A percentile compares a stretch with the other conserved stretches of the same genome.
Conservation (phyloP, 352 stramenopile genomes). For the Phytophthora pistaciae region DNA sequence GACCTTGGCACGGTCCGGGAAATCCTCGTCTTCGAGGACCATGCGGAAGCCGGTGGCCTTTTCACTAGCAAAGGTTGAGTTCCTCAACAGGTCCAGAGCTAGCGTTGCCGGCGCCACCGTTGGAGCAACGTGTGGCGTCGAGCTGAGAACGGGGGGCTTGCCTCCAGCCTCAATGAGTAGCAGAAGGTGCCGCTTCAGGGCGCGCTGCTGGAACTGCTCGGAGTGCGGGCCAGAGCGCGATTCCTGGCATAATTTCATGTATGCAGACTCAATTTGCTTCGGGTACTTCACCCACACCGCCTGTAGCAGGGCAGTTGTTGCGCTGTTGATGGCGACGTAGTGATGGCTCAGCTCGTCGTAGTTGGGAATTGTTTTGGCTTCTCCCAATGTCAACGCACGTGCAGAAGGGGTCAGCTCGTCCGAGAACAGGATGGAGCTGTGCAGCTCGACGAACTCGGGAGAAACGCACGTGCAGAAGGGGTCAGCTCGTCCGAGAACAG, state of each 20-base stretch:
- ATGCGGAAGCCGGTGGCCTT: constrained; percentile 69
- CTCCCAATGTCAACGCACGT: constrained; percentile 65
- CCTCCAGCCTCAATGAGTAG: constrained; percentile 68
- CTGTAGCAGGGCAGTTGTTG: constrained; percentile 70
- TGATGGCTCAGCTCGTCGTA: constrained; percentile 76
- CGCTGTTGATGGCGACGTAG: constrained; percentile 70
- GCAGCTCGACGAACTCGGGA: constrained; percentile 62
- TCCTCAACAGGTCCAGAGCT: constrained; percentile 65
- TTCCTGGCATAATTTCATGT: constrained; percentile 57
- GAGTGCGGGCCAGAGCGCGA: constrained; percentile 59
- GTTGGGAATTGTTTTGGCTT: constrained; percentile 67
- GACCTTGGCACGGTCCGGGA: constrained; percentile 61
- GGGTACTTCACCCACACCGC: constrained; percentile 76
- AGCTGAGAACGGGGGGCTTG: constrained; percentile 55
- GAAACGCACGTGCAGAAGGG: constrained; percentile 76
- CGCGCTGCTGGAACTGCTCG: constrained; percentile 81
- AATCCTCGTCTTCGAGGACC: constrained; percentile 71
- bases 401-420: constrained; percentile 71
- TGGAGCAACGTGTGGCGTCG: constrained; percentile 49
- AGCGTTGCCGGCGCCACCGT: constrained; percentile 57
- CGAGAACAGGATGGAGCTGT: constrained; percentile 77
- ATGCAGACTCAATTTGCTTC: constrained; percentile 63
- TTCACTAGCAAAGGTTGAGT: constrained; percentile 77
- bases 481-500: constrained; percentile 75
- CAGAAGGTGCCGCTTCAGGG: constrained; percentile 72